phyloP scores from a whole-genome alignment of 2,329 filamentous ascomycete genomes.

The Cadophora malorum region DNA sequence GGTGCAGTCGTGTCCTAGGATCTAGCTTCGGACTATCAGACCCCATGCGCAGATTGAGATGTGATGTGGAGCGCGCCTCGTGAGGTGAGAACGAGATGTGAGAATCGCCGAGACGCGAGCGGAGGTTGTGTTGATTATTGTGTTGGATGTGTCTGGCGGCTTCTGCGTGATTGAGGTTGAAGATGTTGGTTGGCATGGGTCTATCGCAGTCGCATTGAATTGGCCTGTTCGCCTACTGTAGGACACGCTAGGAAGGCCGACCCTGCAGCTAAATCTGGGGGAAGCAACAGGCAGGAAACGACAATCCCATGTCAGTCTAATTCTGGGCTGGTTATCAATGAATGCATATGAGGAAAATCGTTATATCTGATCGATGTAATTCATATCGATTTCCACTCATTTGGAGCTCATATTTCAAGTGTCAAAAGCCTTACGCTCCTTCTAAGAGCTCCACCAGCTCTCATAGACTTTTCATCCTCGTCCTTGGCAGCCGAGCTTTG shows the following conservation, averaged over 20 bases:
- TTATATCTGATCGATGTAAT: background rate
- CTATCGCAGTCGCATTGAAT: constrained; percentile 13
- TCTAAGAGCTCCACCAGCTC: background rate
- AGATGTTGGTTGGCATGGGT: constrained; percentile 7
- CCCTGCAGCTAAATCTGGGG: constrained; percentile 27
- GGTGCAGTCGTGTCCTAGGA: constrained; percentile 40
- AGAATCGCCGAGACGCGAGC: background rate
- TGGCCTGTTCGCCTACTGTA: constrained; percentile 10
- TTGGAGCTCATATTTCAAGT: background rate
- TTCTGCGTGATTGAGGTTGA: constrained; percentile 12
- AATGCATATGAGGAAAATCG: background rate
- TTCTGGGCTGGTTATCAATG: background rate
- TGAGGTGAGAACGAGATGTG: background rate
- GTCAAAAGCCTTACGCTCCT: background rate
- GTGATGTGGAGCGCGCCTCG: constrained; percentile 29
- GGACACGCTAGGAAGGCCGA: background rate
- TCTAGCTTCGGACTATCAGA: constrained; percentile 37
- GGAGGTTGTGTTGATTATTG: background rate
- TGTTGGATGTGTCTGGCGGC: background rate
- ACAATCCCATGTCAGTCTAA: background rate
- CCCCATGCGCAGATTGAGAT: constrained; percentile 39
- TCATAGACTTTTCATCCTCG: background rate
- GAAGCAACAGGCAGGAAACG: constrained; percentile 16
- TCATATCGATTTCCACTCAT: background rate
- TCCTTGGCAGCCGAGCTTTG: background rate